Evolutionary conservation across 176 grass and related monocot genomes (phyloP).

Genomic region (Lolium rigidum): DNA sequence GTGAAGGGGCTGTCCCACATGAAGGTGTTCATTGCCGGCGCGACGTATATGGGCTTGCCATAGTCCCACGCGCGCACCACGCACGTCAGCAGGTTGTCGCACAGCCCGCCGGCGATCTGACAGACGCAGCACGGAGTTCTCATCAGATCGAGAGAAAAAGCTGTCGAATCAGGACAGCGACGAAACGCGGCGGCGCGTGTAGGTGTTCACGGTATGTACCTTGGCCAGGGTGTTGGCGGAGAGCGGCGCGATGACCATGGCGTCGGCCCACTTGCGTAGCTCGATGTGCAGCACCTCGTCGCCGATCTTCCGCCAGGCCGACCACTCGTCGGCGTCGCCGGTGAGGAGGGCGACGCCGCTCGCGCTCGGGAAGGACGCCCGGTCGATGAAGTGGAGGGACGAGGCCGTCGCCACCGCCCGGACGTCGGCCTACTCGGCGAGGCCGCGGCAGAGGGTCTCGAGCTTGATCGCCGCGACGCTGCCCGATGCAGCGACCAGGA

Average conservation of each 20-base stretch:
- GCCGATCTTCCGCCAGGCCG: conserved; percentile 64
- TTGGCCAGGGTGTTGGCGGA: conserved; percentile 87
- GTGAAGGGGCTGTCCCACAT: conserved; percentile 90
- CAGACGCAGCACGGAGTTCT: background rate
- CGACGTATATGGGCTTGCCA: conserved; percentile 74
- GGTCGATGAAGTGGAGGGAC: conserved; percentile 78
- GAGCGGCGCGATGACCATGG: conserved; percentile 75
- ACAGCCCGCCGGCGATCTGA: conserved; percentile 73
- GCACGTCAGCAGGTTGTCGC: conserved; percentile 88
- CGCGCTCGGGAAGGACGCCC: conserved; percentile 49
- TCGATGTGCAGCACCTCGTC: conserved; percentile 86
- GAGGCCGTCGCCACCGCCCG: conserved; percentile 64
- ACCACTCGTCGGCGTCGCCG: conserved; percentile 77
- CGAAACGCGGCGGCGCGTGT: background rate
- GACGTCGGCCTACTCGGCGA: conserved; percentile 75
- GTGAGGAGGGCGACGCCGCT: conserved; percentile 56
- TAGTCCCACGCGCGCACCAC: conserved; percentile 83
- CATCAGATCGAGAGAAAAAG: background rate
- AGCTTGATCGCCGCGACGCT: conserved; percentile 87
- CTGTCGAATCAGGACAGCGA: background rate
- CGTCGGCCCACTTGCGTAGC: conserved; percentile 79
- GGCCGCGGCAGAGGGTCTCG: conserved; percentile 59
- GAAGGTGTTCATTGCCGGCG: conserved; percentile 85
- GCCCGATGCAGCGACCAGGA: conserved; percentile 68
- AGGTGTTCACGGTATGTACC: conserved; percentile 26